Base-by-base conservation (phyloP, 345 rosid species). In the Populus ilicifolia region DNA sequence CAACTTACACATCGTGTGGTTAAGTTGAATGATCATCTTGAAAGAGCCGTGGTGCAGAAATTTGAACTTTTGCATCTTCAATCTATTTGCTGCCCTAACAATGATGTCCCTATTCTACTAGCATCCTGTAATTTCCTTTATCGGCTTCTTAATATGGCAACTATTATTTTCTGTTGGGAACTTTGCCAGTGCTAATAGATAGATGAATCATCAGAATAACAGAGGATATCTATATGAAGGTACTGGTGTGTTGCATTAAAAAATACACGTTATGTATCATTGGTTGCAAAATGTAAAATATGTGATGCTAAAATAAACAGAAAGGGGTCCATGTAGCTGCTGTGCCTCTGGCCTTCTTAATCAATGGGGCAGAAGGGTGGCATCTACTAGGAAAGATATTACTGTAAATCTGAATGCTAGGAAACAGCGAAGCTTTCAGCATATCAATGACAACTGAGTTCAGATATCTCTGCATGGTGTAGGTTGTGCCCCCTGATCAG, bases 401-500 rank as follows among this genome's bases (percentile, higher is more conserved):
- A 46, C 5, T 46, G 52, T 13, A 46, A 1, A 12, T 12, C 52
- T 46, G 14, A 46, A 46, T 46, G 52, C 18, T 46, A 46, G 20
- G 16, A 46, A 46, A 46, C 18, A 46, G 18, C 16, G 18, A 16
- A 46, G 52, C 52, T 46, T 46, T 46, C 52, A 46, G 52, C 52
- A 14, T 14, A 46, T 14, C 52, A 13, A 16, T 14, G 52, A 46
- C 52, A 50, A 41, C 29, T 23, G 50, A 62, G 73, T 71, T 65
- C 64, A 43, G 68, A 21, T 35, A 25, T 38, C 27, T 41, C 35
- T 7, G 72, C 38, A 20, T 75, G 50, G 67, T 87, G 78, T 88
- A 93, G 98, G 92, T 93, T 86, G 99, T 93, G 63, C 87, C 93
- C 10, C 98, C 97, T 0, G 94, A 88, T 67, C 99, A 93, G 86